Percentiles rank a stretch among this genome's conserved stretches.
Evolutionary conservation across 2,329 filamentous ascomycete genomes (phyloP).

Genomic region (Coniochaeta sp.): DNA sequence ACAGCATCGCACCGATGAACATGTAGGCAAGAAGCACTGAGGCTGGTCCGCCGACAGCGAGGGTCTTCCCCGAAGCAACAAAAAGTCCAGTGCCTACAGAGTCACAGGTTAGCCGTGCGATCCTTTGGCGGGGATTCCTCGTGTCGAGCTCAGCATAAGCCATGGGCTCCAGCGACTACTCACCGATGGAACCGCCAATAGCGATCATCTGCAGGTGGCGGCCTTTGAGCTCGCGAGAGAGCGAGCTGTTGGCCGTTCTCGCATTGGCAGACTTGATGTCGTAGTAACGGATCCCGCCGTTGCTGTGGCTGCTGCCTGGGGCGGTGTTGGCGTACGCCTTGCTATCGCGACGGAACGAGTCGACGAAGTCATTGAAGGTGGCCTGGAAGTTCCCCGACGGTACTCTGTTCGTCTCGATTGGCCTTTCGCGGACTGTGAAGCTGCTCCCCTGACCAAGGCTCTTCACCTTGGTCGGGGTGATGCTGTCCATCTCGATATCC

Average conservation of each 20-base stretch:
- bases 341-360: constrained; percentile 16
- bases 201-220: constrained; percentile 67
- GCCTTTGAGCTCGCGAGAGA: constrained; percentile 45
- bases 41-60: constrained; percentile 68
- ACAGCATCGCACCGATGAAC: constrained; percentile 80
- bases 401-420: neutral
- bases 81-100: constrained; percentile 64
- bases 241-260: constrained; percentile 14
- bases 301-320: neutral
- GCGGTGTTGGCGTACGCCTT: constrained; percentile 4
- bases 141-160: neutral
- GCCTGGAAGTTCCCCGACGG: constrained; percentile 3
- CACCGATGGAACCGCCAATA: constrained; percentile 81
- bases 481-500: constrained; percentile 16
- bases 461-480: constrained; percentile 5
- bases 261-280: constrained; percentile 13
- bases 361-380: constrained; percentile 11
- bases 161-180: neutral
- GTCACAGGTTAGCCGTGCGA: no score
- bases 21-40: constrained; percentile 68
- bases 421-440: constrained; percentile 6
- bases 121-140: neutral
- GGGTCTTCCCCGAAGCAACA: constrained; percentile 70
- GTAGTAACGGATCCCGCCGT: constrained; percentile 13
- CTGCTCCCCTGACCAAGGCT: constrained; percentile 12